phyloP scores from a whole-genome alignment of 208 protist species.

The Trichomonas vaginalis region DNA sequence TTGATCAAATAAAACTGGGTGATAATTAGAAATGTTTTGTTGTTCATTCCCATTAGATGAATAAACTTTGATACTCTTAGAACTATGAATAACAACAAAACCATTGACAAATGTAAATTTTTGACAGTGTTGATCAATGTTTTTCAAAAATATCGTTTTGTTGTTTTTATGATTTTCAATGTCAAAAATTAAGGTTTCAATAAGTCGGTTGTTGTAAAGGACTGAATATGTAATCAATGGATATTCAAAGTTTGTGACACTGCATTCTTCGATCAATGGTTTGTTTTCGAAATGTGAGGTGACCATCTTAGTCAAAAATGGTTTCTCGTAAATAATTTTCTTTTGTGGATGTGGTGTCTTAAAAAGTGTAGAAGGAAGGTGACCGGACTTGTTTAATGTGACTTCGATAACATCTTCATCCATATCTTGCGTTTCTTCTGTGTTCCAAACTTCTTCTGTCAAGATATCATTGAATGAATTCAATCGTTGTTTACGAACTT shows the following conservation, averaged over 20 bases:
- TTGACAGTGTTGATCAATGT: neutral
- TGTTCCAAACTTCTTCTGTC: neutral
- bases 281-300: no score
- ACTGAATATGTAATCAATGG: neutral
- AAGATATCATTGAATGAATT: neutral
- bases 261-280: neutral
- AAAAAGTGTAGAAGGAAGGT: neutral
- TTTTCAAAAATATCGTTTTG: neutral
- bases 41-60: neutral
- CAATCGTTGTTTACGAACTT: neutral
- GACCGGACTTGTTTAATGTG: neutral
- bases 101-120: neutral
- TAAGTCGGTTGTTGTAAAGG: neutral
- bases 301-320: neutral
- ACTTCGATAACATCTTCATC: neutral
- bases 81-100: neutral
- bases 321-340: neutral
- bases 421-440: neutral
- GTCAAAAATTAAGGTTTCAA: neutral
- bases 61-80: neutral
- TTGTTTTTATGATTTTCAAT: neutral
- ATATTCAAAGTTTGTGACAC: neutral
- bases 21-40: neutral
- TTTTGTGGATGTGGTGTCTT: neutral
- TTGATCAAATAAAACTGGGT: neutral